Base-by-base conservation (phyloP, 73 alveolate species). In the Paramecium tetraurelia region DNA sequence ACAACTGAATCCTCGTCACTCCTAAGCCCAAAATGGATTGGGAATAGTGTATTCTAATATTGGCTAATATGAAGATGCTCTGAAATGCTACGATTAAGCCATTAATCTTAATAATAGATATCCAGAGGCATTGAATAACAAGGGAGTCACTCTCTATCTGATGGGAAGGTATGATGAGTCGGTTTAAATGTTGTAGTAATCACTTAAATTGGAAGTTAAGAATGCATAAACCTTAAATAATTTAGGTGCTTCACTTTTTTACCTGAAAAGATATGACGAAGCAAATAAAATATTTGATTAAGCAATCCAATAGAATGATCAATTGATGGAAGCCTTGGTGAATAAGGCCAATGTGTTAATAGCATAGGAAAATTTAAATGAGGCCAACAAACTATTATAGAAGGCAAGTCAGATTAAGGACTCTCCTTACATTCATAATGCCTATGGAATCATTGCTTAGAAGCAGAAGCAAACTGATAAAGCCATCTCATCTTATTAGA, bases 151-250 rank as follows among this genome's bases (percentile, higher is more conserved):
- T 4, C 75, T 80, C 9, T 80, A 43, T 35, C 18, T 80, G 2
- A 80, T 80, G 90, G 90, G 90, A 7, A 40, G 90, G 20, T 80
- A 80, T 48, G 90, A 80, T 20, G 90, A 80, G 43, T 80, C 90
- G 0, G 90, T 80, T 48, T 35, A 80, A 35, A 43, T 80, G 72
- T 80, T 80, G 12, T 35, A 80, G 38, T 22, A 80, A 80, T 80
- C 90, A 1, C 50, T 80, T 11, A 80, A 80, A 44, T 46, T 44
- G 7, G 90, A 80, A 80, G 90, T 80, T 2, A 80, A 80, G 35
- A 80, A 80, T 80, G 90, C 90, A 16, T 35, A 31, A 44, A 80
- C 90, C 0, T 27, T 80, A 7, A 80, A 80, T 80, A 80, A 80
- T 80, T 46, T 80, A n/a, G 90, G 90, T 1, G 90, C 90, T 38